phyloP scores from a whole-genome alignment of 306 rosid genomes.

The Oemleria cerasiformis region DNA sequence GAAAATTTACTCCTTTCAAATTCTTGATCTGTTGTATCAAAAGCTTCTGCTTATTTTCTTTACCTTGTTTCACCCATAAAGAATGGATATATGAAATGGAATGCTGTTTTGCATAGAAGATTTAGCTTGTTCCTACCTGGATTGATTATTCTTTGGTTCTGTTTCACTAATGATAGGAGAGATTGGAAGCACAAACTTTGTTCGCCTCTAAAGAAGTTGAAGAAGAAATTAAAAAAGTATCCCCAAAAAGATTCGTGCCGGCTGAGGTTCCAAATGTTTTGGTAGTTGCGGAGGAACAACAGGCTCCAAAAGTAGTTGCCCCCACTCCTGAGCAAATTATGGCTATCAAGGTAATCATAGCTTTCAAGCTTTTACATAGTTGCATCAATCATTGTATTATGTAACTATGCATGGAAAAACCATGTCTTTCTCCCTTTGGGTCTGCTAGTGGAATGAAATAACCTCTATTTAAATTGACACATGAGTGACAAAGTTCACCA shows the following conservation, averaged over 20 bases:
- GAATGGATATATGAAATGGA: background rate
- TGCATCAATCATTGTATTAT: slow-evolving; percentile 1
- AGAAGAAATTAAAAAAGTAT: slow-evolving; percentile 64
- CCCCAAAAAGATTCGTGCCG: slow-evolving; percentile 37
- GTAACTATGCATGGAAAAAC: background rate
- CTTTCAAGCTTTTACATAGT: background rate
- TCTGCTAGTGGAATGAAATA: background rate
- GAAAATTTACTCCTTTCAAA: background rate
- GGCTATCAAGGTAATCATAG: slow-evolving; percentile 73
- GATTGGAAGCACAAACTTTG: slow-evolving; percentile 71
- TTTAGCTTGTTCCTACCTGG: slow-evolving; percentile 8
- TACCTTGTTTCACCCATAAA: background rate
- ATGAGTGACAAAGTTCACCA: background rate
- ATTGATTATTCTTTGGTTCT: slow-evolving; percentile 15
- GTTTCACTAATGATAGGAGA: slow-evolving; percentile 54
- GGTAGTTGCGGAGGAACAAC: slow-evolving; percentile 63
- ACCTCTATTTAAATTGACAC: background rate
- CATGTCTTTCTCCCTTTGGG: background rate
- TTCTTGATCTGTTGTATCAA: background rate
- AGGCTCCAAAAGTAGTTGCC: slow-evolving; percentile 48
- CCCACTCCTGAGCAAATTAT: slow-evolving; percentile 93
- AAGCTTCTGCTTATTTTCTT: background rate
- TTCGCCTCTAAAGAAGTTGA: slow-evolving; percentile 65
- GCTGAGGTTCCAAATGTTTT: slow-evolving; percentile 46
- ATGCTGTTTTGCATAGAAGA: background rate